Base-by-base conservation (phyloP, 805 yeast genomes). In the Saturnispora besseyi region DNA sequence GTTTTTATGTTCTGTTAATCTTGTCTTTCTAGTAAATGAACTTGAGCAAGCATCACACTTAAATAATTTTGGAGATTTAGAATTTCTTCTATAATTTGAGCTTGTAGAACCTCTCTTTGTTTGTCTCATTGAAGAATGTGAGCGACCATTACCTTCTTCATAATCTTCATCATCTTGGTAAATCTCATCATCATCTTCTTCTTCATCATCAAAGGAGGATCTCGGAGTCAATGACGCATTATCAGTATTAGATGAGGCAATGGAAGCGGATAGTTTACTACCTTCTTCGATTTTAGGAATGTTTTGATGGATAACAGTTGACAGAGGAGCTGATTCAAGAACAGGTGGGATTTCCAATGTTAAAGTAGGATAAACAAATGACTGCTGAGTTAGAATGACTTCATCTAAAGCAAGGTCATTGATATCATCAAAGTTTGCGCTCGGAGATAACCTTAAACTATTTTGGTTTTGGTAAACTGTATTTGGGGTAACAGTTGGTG, bases 1-100 rank as follows among this genome's bases (percentile, higher is more conserved):
- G 33, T 49, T 53, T 1, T 46, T 45, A 41, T 62, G 66, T 46
- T 61, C 61, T 7, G 57, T 57, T 13, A 62, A 51, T 42, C 65
- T 53, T 30, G 59, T 57, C 12, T 62, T 61, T 21, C 65, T 49
- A 2, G 66, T 62, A 41, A 59, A 62, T 2, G 63, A 51, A 21
- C 56, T 52, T 11, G 54, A 21, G 41, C 65, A 61, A n/a, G 51
- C 15, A 18, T 36, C 43, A 54, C 64, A 60, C 41, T 51, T 51
- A 34, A 58, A 60, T 30, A 40, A 51, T 43, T 57, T 59, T 6
- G 46, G 44, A 15, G 28, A 45, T 30, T 45, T 49, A 3, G 45
- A 43, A 28, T 26, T 28, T 36, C 43, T 36, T 31, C 46, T 29
- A 2, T 29, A 21, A 33, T 32, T 37, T 5, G 43, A 28, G 15